Evolutionary conservation across 148 eudicot species (phyloP).

Genomic region (Nepenthes mirabilis): DNA sequence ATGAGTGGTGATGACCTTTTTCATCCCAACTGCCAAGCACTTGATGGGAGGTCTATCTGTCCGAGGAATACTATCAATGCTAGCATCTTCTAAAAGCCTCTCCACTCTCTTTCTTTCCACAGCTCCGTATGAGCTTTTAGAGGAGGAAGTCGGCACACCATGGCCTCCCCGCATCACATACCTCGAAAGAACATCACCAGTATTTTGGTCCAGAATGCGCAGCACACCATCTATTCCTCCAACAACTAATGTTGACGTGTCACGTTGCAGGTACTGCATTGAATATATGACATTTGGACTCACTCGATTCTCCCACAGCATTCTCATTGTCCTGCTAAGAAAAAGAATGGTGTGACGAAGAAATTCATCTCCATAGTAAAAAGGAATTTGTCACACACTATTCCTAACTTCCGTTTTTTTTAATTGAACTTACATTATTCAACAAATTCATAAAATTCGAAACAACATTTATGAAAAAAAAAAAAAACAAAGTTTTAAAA

Average conservation of each 20-base stretch:
- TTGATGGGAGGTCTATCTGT: slow-evolving; percentile 43
- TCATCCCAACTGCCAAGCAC: slow-evolving; percentile 79
- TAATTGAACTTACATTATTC: no score
- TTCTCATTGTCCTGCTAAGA: slow-evolving; percentile 35
- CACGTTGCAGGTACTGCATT: slow-evolving; percentile 43
- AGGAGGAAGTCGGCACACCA: slow-evolving; percentile 8
- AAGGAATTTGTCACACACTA: no score
- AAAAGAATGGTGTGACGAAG: background rate
- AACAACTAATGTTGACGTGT: slow-evolving; percentile 42
- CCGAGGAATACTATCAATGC: slow-evolving; percentile 31
- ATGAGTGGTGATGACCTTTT: slow-evolving; percentile 63
- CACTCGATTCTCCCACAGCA: slow-evolving; percentile 38
- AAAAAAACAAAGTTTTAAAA: no score
- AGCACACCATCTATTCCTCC: slow-evolving; percentile 83
- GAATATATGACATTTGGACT: slow-evolving; percentile 60
- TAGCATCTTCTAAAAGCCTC: slow-evolving; percentile 35
- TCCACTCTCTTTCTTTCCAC: slow-evolving; percentile 35
- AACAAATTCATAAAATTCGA: no score
- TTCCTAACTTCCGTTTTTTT: no score
- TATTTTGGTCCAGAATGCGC: slow-evolving; percentile 49
- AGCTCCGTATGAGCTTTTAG: slow-evolving; percentile 16
- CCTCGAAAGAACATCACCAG: slow-evolving; percentile 47
- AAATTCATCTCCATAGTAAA: no score
- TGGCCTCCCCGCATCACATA: slow-evolving; percentile 29
- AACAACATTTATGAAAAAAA: no score